Base-by-base conservation (phyloP, 2,329 filamentous ascomycete species). In the Fusarium sp. region DNA sequence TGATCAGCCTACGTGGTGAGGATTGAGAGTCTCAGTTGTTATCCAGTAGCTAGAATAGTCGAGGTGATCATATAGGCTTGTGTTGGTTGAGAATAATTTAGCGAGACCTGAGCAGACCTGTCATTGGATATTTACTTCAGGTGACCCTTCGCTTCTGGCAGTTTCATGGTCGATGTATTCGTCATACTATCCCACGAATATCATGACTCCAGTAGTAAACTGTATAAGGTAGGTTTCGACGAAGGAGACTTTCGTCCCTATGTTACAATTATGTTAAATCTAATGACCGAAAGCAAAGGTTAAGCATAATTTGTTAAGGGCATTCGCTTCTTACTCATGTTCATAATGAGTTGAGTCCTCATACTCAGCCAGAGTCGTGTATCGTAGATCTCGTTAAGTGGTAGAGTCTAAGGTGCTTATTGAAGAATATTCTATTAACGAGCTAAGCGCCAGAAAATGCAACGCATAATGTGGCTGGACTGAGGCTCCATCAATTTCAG, bases 1-100 rank as follows among this genome's bases (percentile, higher is more conserved):
- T 51, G 72, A 59, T 4, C 74, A 78, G 62, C 77, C 77, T 7
- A 67, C 64, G 40, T 80, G 78, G 78, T 77, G 55, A 69, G 37
- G 11, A 4, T 10, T 15, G 11, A 15, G 12, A 30, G 15, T 26
- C 9, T 28, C 4, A 6, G 33, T 30, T 41, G 8, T 34, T 26
- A 33, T 46, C 12, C 12, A 18, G 16, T 46, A 16, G 42, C 11
- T 16, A 15, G 41, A 18, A 46, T 44, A 33, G 40, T 10, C 30
- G 13, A 11, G 12, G 20, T 26, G 33, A 23, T 44, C 23, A 23
- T 42, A 28, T 41, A 50, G 45, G 36, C 40, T 26, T 42, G 11
- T 31, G 13, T 62, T 10, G n/a, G 18, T 36, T 31, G 26, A 31
- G 23, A 44, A 8, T 28, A 44, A 23, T 36, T 12, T 18, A 46